These are phyloP conservation scores for Linnemannia exigua DNA, from an alignment of 192 early-diverging fungal species.

Conservation along the genomic window DNA sequence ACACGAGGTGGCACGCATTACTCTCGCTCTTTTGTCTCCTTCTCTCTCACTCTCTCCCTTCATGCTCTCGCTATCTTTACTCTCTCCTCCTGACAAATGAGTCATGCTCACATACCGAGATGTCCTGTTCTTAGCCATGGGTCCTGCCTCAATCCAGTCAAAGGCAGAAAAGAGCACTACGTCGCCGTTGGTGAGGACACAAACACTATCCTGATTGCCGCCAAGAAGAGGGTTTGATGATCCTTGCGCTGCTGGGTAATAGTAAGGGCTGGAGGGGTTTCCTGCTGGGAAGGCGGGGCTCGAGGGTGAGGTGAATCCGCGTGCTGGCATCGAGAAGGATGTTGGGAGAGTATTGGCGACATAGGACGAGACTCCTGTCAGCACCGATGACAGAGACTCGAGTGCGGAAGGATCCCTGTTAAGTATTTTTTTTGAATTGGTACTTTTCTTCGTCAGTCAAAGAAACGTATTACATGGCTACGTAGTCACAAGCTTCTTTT, in stretches of 20 bases:
- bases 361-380: slow-evolving; percentile 74
- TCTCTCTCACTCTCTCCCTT: not conserved
- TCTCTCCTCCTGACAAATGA: slow-evolving; percentile 3
- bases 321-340: slow-evolving; percentile 43
- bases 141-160: slow-evolving; percentile 49
- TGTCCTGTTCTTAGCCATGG: slow-evolving; percentile 18
- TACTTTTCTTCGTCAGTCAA: not conserved
- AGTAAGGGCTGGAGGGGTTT: slow-evolving; percentile 24
- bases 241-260: slow-evolving; percentile 35
- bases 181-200: slow-evolving; percentile 45
- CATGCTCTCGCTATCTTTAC: slow-evolving; percentile 1
- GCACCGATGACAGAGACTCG: slow-evolving; percentile 70
- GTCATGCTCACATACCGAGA: slow-evolving; percentile 30
- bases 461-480: not conserved
- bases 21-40: not conserved
- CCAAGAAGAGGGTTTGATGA: slow-evolving; percentile 31
- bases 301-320: slow-evolving; percentile 45
- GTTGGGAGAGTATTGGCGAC: slow-evolving; percentile 72
- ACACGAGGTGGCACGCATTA: not conserved
- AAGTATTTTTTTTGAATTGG: not conserved
- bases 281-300: slow-evolving; percentile 21
- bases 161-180: slow-evolving; percentile 46
- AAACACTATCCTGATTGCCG: slow-evolving; percentile 39
- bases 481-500: not conserved
- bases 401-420: slow-evolving; percentile 73